A percentile compares a stretch with the other conserved stretches of the same genome.
These are phyloP conservation scores for Trichoderma atroviride DNA, from an alignment of 2,329 filamentous ascomycete genomes.

Conservation along the genomic window DNA sequence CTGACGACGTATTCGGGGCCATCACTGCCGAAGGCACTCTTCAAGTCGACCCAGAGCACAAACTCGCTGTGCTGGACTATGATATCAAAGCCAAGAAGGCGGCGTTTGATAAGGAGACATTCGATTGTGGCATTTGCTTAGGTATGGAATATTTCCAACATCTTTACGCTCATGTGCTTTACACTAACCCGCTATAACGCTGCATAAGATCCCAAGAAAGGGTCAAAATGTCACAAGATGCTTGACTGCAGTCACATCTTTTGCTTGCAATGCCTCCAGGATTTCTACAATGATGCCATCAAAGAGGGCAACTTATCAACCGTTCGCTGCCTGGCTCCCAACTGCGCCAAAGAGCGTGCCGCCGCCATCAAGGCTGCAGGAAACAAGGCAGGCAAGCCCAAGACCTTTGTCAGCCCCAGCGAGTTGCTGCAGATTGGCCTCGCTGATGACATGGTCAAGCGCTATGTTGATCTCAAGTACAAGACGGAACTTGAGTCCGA, in stretches of 20 bases:
- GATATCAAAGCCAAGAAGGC: conserved; percentile 73
- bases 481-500: conserved; percentile 92
- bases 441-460: conserved; percentile 71
- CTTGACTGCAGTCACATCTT: conserved; percentile 88
- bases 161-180: too few species aligned
- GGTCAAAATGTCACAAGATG: conserved; percentile 77
- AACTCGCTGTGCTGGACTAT: conserved; percentile 75
- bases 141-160: conserved; percentile 43
- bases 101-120: conserved; percentile 81
- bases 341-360: conserved; percentile 69
- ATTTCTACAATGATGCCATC: conserved; percentile 89
- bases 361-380: conserved; percentile 28
- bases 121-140: conserved; percentile 84
- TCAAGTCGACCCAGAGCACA: conserved; percentile 58
- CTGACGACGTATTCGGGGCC: conserved; percentile 63
- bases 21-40: conserved; percentile 52
- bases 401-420: conserved; percentile 74
- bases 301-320: conserved; percentile 77
- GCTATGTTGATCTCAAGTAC: conserved; percentile 87
- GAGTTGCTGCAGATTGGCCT: conserved; percentile 81
- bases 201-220: conserved; percentile 83
- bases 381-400: conserved; percentile 54
- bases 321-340: conserved; percentile 78
- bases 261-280: conserved; percentile 81
- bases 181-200: conserved; percentile 29